Conservation (phyloP, 495 filamentous ascomycete species). For the Xylaria castorea region DNA sequence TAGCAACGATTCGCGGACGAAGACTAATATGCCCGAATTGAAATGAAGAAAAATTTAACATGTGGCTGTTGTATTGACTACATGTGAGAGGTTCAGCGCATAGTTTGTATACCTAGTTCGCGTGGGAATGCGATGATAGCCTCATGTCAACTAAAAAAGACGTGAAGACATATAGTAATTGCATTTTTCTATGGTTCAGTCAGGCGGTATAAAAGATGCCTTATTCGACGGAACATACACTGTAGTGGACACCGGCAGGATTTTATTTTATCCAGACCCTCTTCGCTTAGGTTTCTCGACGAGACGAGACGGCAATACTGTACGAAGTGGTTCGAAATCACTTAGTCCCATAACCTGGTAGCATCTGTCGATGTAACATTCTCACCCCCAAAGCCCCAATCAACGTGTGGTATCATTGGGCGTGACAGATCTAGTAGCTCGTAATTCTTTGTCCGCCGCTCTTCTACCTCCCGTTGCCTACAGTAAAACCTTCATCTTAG, state of each 20-base stretch:
- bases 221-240: background rate
- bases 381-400: background rate
- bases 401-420: conserved; percentile 15
- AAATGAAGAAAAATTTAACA: background rate
- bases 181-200: background rate
- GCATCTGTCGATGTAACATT: conserved; percentile 21
- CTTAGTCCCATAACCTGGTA: background rate
- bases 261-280: background rate
- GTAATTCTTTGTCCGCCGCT: background rate
- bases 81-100: background rate
- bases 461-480: background rate
- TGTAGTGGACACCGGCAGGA: background rate
- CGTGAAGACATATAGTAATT: background rate
- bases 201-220: background rate
- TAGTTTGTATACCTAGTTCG: background rate
- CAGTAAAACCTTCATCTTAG: background rate
- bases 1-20: conserved; percentile 20
- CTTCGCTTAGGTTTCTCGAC: conserved; percentile 1
- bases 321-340: conserved; percentile 9
- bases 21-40: conserved; percentile 22
- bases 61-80: background rate
- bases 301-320: conserved; percentile 7
- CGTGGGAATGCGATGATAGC: background rate
- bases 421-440: conserved; percentile 5
- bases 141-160: background rate